phyloP scores from a whole-genome alignment of 2,329 filamentous ascomycete genomes.

The Cryphonectria parasitica region DNA sequence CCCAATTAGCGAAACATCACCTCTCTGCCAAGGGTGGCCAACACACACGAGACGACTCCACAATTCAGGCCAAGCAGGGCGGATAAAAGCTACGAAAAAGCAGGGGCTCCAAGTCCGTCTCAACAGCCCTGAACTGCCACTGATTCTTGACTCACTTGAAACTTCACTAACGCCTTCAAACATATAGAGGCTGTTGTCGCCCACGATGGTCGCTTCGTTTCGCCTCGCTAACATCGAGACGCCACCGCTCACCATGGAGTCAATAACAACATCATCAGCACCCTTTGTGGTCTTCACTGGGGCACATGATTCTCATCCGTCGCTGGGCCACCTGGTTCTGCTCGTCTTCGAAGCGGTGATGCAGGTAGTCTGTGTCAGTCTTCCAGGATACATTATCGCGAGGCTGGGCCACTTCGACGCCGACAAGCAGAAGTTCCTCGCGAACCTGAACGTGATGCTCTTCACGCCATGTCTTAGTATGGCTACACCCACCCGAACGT shows the following conservation, averaged over 20 bases:
- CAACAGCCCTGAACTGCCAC: not conserved
- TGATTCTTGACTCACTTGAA: not conserved
- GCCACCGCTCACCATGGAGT: conserved; percentile 33
- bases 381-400: conserved; percentile 93
- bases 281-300: conserved; percentile 46
- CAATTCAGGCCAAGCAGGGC: not conserved
- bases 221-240: conserved; percentile 41
- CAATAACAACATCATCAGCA: conserved; percentile 41
- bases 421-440: conserved; percentile 94
- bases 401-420: conserved; percentile 90
- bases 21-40: not conserved
- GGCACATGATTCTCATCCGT: conserved; percentile 61
- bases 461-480: conserved; percentile 95
- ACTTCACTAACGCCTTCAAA: not conserved
- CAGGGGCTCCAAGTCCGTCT: not conserved
- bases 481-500: not conserved
- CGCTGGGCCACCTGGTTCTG: conserved; percentile 70
- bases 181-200: not conserved
- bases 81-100: not conserved
- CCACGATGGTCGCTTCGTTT: conserved; percentile 46
- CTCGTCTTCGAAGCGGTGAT: conserved; percentile 94
- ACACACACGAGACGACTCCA: not conserved
- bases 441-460: conserved; percentile 92
- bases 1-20: not conserved
- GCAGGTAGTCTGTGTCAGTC: conserved; percentile 91